Conservation (phyloP, 805 yeast genomes). For the Henningerozyma blattae region DNA sequence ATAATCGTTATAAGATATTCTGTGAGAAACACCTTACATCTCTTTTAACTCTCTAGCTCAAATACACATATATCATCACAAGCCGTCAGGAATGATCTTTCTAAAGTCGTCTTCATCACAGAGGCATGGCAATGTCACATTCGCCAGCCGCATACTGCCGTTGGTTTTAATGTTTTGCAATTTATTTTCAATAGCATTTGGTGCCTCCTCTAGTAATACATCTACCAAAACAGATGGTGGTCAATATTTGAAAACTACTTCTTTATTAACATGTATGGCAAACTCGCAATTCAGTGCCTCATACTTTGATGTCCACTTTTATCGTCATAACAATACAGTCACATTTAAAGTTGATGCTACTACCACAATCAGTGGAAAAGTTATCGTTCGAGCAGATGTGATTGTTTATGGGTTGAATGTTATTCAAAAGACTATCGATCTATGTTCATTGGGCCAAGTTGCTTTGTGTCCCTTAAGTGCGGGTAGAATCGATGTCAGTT, state of each 20-base stretch:
- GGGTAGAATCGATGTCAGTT: slow-evolving; percentile 69
- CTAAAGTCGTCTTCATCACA: no score
- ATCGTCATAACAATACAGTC: slow-evolving; percentile 52
- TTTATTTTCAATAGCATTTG: no score
- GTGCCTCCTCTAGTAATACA: slow-evolving; percentile 1
- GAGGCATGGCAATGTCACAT: no score
- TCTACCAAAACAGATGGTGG: slow-evolving; percentile 1
- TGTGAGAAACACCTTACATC: no score
- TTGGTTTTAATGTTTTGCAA: no score
- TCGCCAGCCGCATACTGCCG: no score
- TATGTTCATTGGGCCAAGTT: slow-evolving; percentile 50
- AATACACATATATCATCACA: no score
- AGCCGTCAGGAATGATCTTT: no score
- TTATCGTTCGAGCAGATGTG: slow-evolving; percentile 52
- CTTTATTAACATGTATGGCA: slow-evolving; percentile 86
- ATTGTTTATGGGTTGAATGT: slow-evolving; percentile 73
- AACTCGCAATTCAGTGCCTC: slow-evolving; percentile 80
- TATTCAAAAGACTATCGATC: slow-evolving; percentile 39
- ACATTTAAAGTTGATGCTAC: slow-evolving; percentile 62
- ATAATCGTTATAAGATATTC: no score
- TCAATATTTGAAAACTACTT: slow-evolving; percentile 36
- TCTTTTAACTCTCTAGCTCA: no score
- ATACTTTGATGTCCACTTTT: slow-evolving; percentile 62
- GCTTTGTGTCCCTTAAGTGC: slow-evolving; percentile 74
- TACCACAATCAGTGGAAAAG: slow-evolving; percentile 63